phyloP scores from a whole-genome alignment of 495 filamentous ascomycete species.

The Cercophora sp. region DNA sequence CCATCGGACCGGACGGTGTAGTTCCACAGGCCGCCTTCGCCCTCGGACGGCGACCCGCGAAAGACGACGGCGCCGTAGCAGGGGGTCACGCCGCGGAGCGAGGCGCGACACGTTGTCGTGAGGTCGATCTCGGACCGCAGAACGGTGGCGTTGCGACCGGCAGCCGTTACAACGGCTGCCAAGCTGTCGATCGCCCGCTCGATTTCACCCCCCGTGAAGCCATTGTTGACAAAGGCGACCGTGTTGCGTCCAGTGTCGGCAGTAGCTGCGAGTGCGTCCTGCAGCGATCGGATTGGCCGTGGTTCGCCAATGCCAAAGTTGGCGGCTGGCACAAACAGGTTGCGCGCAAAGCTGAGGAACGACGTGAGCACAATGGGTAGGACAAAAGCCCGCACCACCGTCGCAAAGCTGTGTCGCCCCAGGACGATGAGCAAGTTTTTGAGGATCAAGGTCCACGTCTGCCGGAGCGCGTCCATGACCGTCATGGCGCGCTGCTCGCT shows the following conservation, averaged over 20 bases:
- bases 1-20: conserved; percentile 76
- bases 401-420: conserved; percentile 58
- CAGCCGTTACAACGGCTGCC: conserved; percentile 42
- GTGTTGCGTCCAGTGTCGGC: conserved; percentile 49
- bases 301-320: conserved; percentile 61
- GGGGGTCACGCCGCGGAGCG: conserved; percentile 62
- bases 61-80: conserved; percentile 79
- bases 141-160: conserved; percentile 54
- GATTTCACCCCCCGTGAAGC: conserved; percentile 65
- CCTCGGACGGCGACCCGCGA: conserved; percentile 65
- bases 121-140: conserved; percentile 52
- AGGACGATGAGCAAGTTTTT: conserved; percentile 74
- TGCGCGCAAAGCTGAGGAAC: conserved; percentile 64
- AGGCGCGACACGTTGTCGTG: conserved; percentile 57
- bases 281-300: conserved; percentile 55
- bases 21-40: conserved; percentile 66
- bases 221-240: conserved; percentile 78
- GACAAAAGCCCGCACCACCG: conserved; percentile 63
- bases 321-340: conserved; percentile 64
- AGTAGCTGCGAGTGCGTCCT: conserved; percentile 52
- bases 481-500: not conserved
- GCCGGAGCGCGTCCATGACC: conserved; percentile 40
- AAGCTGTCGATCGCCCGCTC: conserved; percentile 63
- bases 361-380: conserved; percentile 66
- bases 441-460: conserved; percentile 65